A percentile compares a stretch with the other conserved stretches of the same genome.
phyloP scores from a whole-genome alignment of 345 rosid species.

The Populus pruinosa region DNA sequence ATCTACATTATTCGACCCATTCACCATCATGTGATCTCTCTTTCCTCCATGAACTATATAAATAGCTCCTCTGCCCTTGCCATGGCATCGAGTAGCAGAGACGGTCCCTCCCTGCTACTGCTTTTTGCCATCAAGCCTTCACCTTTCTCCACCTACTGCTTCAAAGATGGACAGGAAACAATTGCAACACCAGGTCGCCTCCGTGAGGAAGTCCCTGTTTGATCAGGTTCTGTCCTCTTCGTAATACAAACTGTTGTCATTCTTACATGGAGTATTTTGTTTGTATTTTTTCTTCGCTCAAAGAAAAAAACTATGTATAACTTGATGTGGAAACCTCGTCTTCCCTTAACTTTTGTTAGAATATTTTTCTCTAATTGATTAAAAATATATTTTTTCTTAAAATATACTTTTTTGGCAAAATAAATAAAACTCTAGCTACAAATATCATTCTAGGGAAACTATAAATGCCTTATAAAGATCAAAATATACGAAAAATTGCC shows the following conservation, averaged over 20 bases:
- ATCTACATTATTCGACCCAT: not conserved
- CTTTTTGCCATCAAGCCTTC: not conserved
- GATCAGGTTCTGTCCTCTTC: slow-evolving; percentile 46
- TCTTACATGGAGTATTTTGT: not conserved
- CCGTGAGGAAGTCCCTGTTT: slow-evolving; percentile 53
- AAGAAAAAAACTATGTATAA: no score
- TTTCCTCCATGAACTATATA: not conserved
- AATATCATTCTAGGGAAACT: no score
- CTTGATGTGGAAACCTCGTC: not conserved
- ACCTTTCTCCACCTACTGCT: not conserved
- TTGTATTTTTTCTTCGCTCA: not conserved
- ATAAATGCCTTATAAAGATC: no score
- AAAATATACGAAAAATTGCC: no score
- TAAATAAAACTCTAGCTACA: no score
- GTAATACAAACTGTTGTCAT: not conserved
- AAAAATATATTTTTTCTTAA: no score
- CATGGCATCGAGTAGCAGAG: not conserved
- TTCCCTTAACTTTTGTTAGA: no score
- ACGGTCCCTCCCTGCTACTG: not conserved
- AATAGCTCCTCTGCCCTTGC: not conserved
- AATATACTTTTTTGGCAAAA: no score
- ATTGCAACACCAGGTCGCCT: slow-evolving; percentile 37
- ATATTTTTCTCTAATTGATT: no score
- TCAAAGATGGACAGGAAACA: slow-evolving; percentile 25
- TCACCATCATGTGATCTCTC: not conserved